Conservation (phyloP, 2,329 filamentous ascomycete genomes). For the Phyllosticta citriasiana region DNA sequence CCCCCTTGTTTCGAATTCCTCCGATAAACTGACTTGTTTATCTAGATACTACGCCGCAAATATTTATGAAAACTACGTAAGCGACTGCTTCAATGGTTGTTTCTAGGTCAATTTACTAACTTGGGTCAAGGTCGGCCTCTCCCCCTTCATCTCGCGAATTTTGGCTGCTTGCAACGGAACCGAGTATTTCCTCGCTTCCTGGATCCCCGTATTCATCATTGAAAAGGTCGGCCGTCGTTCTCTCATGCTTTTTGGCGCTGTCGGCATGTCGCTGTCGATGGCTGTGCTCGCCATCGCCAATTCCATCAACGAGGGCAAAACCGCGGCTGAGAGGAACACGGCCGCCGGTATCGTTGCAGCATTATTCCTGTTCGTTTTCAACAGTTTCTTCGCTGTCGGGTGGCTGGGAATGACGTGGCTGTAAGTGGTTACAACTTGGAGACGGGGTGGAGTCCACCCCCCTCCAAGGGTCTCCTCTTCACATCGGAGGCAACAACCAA, state of each 20-base stretch:
- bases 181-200: constrained; percentile 31
- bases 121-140: constrained; percentile 20
- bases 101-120: too few species aligned
- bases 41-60: constrained; percentile 34
- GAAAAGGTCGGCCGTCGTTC: constrained; percentile 28
- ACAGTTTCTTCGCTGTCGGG: constrained; percentile 82
- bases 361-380: constrained; percentile 87
- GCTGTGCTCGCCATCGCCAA: constrained; percentile 25
- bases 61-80: constrained; percentile 31
- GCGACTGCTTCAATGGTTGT: too few species aligned
- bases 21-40: constrained; percentile 1
- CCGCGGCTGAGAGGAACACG: constrained; percentile 2
- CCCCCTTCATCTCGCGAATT: constrained; percentile 24
- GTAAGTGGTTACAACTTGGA: neutral
- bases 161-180: constrained; percentile 33
- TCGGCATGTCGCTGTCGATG: constrained; percentile 27
- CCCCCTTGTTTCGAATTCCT: neutral
- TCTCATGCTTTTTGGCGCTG: constrained; percentile 30
- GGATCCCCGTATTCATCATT: constrained; percentile 34
- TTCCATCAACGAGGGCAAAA: constrained; percentile 15
- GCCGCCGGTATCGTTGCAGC: constrained; percentile 29
- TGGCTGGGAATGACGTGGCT: constrained; percentile 62
- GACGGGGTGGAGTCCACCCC: too few species aligned
- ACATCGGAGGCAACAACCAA: neutral
- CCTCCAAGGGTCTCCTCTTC: constrained; percentile 11